Evolutionary conservation across 805 yeast genomes (phyloP).

Genomic region (Saturnispora quitensis): DNA sequence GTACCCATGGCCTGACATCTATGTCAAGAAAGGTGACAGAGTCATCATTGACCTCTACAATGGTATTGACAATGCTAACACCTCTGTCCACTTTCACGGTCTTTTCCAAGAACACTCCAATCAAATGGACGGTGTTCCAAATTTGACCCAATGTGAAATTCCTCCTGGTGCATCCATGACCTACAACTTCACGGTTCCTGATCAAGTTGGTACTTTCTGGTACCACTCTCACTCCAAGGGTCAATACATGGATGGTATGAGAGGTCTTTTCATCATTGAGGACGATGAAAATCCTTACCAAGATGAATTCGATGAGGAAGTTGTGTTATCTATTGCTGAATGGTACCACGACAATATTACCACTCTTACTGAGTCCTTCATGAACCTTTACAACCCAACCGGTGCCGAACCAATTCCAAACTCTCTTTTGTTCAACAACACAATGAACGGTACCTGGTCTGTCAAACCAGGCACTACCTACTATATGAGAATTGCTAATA

Average conservation of each 20-base stretch:
- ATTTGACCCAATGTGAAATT: constrained; percentile 85
- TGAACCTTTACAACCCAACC: constrained; percentile 77
- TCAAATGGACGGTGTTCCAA: constrained; percentile 87
- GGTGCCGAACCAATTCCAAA: constrained; percentile 98
- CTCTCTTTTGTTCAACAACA: constrained; percentile 68
- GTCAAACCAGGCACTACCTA: constrained; percentile 85
- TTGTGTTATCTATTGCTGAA: constrained; percentile 59
- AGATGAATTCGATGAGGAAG: constrained; percentile 75
- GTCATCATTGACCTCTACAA: constrained; percentile 66
- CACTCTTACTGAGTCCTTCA: constrained; percentile 45
- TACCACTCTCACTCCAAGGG: constrained; percentile 90
- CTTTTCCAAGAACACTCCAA: constrained; percentile 67
- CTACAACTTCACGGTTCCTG: constrained; percentile 81
- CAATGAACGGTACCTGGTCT: constrained; percentile 63
- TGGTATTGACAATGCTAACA: constrained; percentile 58
- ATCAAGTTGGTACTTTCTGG: constrained; percentile 90
- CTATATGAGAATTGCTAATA: constrained; percentile 67
- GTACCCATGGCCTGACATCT: constrained; percentile 82
- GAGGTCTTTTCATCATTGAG: constrained; percentile 70
- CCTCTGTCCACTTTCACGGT: constrained; percentile 91
- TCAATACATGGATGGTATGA: constrained; percentile 91
- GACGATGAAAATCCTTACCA: constrained; percentile 44
- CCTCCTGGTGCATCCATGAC: constrained; percentile 61
- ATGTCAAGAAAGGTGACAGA: constrained; percentile 72
- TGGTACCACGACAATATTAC: constrained; percentile 73